Base-by-base conservation (phyloP, 768 basidiomycete genomes). In the Floccularia luteovirens region DNA sequence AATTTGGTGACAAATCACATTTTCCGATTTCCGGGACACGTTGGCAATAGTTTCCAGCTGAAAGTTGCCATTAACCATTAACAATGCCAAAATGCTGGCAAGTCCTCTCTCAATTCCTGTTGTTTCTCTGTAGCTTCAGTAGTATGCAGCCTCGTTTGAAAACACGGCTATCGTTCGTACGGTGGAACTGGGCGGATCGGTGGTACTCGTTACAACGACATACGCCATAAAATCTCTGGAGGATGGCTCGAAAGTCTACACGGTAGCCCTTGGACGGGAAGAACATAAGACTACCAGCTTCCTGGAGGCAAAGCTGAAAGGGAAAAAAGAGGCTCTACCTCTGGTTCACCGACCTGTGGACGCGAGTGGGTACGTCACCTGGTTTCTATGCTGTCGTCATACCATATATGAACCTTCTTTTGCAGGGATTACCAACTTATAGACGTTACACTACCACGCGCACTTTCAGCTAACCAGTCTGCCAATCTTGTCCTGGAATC, bases 161-260 rank as follows among this genome's bases (percentile, higher is more conserved):
- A 91, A 91, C 50, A 89, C 85, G 16, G 88, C 84, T 46, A 74
- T 98, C 45, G 87, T 92, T 23, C 83, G 90, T 52, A 81, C 86
- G 4, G 70, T 91, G 43, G 93, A 96, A 51, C 84, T 96, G 17
- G 90, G 85, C 24, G 93, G 93, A 38, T 73, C 92, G 14, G 72
- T 90, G 17, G 84, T 90, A 41, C 82, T 85, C 66, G 78, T 92
- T 69, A 87, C 80, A 39, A 94, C 92, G 33, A 87, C 90, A 35
- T 96, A 84, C 61, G 79, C 85, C 14, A 76, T 90, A 56, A 86
- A 78, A 55, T 76, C 87, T 25, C 71, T 84, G 31, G 70, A 76
- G 47, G 66, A 75, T 43, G 72, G 66, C 24, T 70, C 79, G 14
- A 69, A 69, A 23, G 65, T 71, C 33, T 91, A 91, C 55, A 77